Evolutionary conservation across 805 yeast genomes (phyloP).

Genomic region (Metschnikowia dekortorum): DNA sequence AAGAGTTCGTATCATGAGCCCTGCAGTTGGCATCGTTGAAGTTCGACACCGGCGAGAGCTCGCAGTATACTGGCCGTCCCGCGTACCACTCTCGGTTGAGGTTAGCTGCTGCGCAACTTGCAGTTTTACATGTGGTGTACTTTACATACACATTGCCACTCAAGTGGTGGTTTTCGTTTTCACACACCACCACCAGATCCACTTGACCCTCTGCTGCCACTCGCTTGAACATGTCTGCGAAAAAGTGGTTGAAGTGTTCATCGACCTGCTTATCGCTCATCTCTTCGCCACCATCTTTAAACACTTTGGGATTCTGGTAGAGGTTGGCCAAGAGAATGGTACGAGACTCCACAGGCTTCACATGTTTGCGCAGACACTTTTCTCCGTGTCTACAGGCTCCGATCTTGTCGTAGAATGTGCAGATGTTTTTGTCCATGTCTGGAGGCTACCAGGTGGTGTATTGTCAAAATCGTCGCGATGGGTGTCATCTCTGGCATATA

Average conservation of each 20-base stretch:
- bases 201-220: slow-evolving; percentile 48
- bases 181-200: slow-evolving; percentile 68
- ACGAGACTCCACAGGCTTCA: slow-evolving; percentile 58
- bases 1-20: slow-evolving; percentile 56
- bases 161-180: slow-evolving; percentile 75
- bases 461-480: not conserved
- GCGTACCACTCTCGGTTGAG: slow-evolving; percentile 82
- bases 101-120: slow-evolving; percentile 53
- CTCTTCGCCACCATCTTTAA: slow-evolving; percentile 27
- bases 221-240: slow-evolving; percentile 68
- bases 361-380: slow-evolving; percentile 72
- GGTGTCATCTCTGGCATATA: not conserved
- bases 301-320: slow-evolving; percentile 56
- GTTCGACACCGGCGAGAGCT: slow-evolving; percentile 68
- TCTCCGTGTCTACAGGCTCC: slow-evolving; percentile 96
- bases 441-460: not conserved
- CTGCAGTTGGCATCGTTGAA: slow-evolving; percentile 73
- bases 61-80: slow-evolving; percentile 73
- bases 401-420: slow-evolving; percentile 69
- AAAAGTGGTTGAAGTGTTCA: slow-evolving; percentile 55
- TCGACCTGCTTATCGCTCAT: slow-evolving; percentile 36
- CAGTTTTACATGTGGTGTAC: slow-evolving; percentile 52
- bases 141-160: slow-evolving; percentile 81
- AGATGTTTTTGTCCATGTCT: slow-evolving; percentile 19
- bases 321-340: slow-evolving; percentile 64